Percentiles rank a stretch among this genome's conserved stretches.
These are phyloP conservation scores for Phytophthora hybrid DNA, from an alignment of 352 stramenopile species.

Conservation along the genomic window DNA sequence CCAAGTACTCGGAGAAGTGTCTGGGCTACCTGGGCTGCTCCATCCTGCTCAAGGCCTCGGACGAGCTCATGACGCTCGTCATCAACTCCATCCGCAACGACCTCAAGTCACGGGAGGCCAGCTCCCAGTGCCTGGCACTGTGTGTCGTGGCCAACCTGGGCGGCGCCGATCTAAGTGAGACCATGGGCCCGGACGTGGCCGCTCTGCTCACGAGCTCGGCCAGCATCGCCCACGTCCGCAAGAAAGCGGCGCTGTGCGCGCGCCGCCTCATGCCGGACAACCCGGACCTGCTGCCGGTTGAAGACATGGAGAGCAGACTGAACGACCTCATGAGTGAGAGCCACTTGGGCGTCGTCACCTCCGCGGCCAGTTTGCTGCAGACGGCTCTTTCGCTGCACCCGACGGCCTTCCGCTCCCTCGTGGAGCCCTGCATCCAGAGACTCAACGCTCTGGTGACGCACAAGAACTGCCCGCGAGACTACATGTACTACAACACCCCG, in stretches of 20 bases:
- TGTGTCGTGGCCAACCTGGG: slow-evolving; percentile 97
- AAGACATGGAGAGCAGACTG: slow-evolving; percentile 73
- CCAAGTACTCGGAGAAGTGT: slow-evolving; percentile 95
- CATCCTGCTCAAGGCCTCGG: slow-evolving; percentile 94
- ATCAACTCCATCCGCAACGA: slow-evolving; percentile 98
- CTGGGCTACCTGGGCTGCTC: slow-evolving; percentile 98
- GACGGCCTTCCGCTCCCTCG: slow-evolving; percentile 91
- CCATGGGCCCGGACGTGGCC: slow-evolving; percentile 94
- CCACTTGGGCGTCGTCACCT: slow-evolving; percentile 96
- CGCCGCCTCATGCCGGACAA: slow-evolving; percentile 93
- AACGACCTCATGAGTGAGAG: slow-evolving; percentile 91
- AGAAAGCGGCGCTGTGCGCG: slow-evolving; percentile 97
- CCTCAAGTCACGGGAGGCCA: slow-evolving; percentile 88
- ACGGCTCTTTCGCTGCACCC: slow-evolving; percentile 92
- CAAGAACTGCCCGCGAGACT: slow-evolving; percentile 93
- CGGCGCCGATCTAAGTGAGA: slow-evolving; percentile 95
- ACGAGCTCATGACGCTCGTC: slow-evolving; percentile 92
- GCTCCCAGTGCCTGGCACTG: slow-evolving; percentile 95
- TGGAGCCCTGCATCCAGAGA: slow-evolving; percentile 94
- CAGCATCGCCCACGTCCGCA: slow-evolving; percentile 95
- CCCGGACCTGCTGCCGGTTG: slow-evolving; percentile 91
- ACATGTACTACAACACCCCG: slow-evolving; percentile 98
- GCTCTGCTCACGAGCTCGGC: slow-evolving; percentile 92
- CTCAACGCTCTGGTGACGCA: slow-evolving; percentile 94
- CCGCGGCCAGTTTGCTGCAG: slow-evolving; percentile 91